Conservation (phyloP, 2,329 filamentous ascomycete genomes). For the Hypoxylon sp. region DNA sequence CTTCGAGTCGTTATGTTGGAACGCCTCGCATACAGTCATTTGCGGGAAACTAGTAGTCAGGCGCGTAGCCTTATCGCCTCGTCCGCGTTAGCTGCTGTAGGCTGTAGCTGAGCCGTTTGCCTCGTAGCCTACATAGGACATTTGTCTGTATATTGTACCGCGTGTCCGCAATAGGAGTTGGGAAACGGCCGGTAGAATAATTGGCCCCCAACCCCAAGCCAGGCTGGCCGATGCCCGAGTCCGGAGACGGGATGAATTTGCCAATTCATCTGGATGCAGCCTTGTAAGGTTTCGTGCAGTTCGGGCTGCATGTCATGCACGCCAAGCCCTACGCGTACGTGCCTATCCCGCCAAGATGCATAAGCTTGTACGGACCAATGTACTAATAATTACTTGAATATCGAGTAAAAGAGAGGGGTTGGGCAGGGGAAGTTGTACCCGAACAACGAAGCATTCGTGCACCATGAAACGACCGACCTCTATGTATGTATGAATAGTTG, state of each 20-base stretch:
- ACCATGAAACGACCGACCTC: constrained; percentile 18
- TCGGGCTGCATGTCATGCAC: constrained; percentile 42
- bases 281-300: constrained; percentile 47
- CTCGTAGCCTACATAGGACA: constrained; percentile 9
- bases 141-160: constrained; percentile 6
- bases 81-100: constrained; percentile 26
- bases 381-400: constrained; percentile 10
- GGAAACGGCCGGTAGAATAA: constrained; percentile 6
- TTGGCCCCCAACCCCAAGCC: constrained; percentile 37
- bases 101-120: constrained; percentile 27
- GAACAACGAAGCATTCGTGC: constrained; percentile 27
- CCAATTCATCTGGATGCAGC: constrained; percentile 43
- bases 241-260: constrained; percentile 41
- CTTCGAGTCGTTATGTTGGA: constrained; percentile 2
- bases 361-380: constrained; percentile 7
- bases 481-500: constrained; percentile 8
- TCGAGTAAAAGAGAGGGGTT: constrained; percentile 17
- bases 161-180: neutral
- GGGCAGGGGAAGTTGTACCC: constrained; percentile 31
- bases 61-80: constrained; percentile 42
- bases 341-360: constrained; percentile 22
- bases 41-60: constrained; percentile 22
- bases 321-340: constrained; percentile 42
- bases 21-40: constrained; percentile 24
- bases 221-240: constrained; percentile 32